phyloP scores from a whole-genome alignment of 148 eudicot species.

The Silene uniflora region DNA sequence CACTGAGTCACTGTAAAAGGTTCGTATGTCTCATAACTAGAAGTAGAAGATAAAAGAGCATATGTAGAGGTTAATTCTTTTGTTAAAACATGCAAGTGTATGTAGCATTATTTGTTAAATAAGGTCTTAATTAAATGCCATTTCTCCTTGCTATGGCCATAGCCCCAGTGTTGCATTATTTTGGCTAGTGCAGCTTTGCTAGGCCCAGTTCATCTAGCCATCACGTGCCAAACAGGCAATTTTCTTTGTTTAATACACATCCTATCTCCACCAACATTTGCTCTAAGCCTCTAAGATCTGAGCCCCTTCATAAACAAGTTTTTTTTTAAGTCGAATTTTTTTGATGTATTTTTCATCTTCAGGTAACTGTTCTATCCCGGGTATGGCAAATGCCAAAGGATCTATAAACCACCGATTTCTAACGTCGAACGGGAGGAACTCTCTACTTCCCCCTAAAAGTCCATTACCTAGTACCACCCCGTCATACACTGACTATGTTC shows the following conservation, averaged over 20 bases:
- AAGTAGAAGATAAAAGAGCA: too few species aligned
- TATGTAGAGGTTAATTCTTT: not conserved
- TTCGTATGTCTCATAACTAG: too few species aligned
- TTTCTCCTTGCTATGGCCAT: not conserved
- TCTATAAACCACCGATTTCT: conserved; percentile 50
- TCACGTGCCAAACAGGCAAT: not conserved
- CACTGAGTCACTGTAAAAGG: too few species aligned
- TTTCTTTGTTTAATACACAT: not conserved
- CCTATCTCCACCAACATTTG: not conserved
- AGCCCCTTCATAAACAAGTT: not conserved
- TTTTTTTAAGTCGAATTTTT: not conserved
- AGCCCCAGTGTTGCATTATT: not conserved
- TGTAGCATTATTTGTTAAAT: too few species aligned
- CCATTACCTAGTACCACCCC: conserved; percentile 74
- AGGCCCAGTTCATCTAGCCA: not conserved
- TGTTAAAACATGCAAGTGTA: not conserved
- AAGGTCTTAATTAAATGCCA: not conserved
- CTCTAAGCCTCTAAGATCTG: not conserved
- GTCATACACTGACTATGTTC: conserved; percentile 60
- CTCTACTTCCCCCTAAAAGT: conserved; percentile 87
- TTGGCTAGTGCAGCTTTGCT: not conserved
- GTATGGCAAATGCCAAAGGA: conserved; percentile 74
- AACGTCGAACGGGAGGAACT: conserved; percentile 59
- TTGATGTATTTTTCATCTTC: not conserved
- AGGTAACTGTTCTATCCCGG: conserved; percentile 21